phyloP scores from a whole-genome alignment of 2,329 filamentous ascomycete genomes.

The Paecilomyces dactylethromorphus region DNA sequence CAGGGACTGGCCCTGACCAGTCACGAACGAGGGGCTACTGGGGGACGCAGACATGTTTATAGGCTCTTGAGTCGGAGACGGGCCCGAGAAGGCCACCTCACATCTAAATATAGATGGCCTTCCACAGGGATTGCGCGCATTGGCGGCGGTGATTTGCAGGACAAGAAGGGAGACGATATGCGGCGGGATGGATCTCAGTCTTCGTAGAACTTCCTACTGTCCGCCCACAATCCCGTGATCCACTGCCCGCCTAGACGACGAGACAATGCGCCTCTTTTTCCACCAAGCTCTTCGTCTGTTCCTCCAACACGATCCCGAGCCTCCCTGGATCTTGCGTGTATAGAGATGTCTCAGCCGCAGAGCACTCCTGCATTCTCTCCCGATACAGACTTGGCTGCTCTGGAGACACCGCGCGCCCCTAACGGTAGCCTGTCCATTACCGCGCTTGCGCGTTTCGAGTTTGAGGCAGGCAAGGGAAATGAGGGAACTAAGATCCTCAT shows the following conservation, averaged over 20 bases:
- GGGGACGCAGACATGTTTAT: background rate
- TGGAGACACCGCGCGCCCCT: slow-evolving; percentile 23
- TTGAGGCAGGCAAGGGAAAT: slow-evolving; percentile 67
- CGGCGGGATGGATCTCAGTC: background rate
- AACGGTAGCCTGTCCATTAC: slow-evolving; percentile 36
- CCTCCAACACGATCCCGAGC: background rate
- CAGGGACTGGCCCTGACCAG: background rate
- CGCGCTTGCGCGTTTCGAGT: slow-evolving; percentile 80
- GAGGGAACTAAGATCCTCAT: slow-evolving; percentile 88
- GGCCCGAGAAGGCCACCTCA: background rate
- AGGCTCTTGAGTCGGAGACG: background rate
- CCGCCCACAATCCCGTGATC: background rate
- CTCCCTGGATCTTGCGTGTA: background rate
- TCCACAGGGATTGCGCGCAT: background rate
- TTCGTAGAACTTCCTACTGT: background rate
- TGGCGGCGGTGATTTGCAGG: background rate
- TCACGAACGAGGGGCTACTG: background rate
- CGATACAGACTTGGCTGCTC: slow-evolving; percentile 22
- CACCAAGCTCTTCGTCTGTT: background rate
- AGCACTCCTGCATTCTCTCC: slow-evolving; percentile 15
- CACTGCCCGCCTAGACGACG: background rate
- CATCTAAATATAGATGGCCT: background rate
- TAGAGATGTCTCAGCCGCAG: background rate
- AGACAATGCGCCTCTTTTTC: background rate
- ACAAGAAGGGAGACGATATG: background rate